Base-by-base conservation (phyloP, 805 yeast genomes). In the Suhomyces prunicola region DNA sequence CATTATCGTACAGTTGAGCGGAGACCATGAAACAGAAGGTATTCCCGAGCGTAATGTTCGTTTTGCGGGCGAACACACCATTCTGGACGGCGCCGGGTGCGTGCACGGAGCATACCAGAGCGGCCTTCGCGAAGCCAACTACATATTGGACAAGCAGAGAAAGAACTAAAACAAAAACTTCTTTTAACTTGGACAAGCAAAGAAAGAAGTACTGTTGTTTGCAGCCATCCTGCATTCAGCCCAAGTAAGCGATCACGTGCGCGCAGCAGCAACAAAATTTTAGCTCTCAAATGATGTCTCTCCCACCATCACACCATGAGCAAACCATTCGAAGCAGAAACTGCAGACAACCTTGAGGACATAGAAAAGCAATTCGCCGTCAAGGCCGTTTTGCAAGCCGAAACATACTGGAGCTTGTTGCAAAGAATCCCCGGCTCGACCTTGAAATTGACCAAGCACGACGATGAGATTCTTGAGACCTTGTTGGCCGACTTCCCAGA, bases 311-410 rank as follows among this genome's bases (percentile, higher is more conserved):
- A 22, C 42, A 57, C 13, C 44, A 72, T 69, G 75, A 61, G 72
- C 45, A 63, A 74, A 15, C 71, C 70, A 53, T 90, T 90, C 67
- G 82, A 87, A 64, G 92, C 99, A 17, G 97, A 94, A 65, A 81
- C 79, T 54, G 97, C 99, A 46, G 97, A 94, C 56, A 94, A 94
- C 76, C 78, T 90, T 63, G 98, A 93, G 72, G 96, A 90, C 63
- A 90, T 94, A 65, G 99, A 94, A 73, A 90, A 85, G 80, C 98
- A 94, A 76, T 94, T 94, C 66, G 98, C 99, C 42, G 99, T 94
- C 54, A 90, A 88, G 72, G 99, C 98, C 5, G 99, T 94, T 15
- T 85, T 83, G 71, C 98, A 94, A 70, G 94, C 96, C 54, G 96
- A 90, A 66, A 86, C 97, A 1, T 94, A 93, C 80, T 94, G 97